phyloP scores from a whole-genome alignment of 805 yeast genomes.

The Wickerhamomyces strasburgensis region DNA sequence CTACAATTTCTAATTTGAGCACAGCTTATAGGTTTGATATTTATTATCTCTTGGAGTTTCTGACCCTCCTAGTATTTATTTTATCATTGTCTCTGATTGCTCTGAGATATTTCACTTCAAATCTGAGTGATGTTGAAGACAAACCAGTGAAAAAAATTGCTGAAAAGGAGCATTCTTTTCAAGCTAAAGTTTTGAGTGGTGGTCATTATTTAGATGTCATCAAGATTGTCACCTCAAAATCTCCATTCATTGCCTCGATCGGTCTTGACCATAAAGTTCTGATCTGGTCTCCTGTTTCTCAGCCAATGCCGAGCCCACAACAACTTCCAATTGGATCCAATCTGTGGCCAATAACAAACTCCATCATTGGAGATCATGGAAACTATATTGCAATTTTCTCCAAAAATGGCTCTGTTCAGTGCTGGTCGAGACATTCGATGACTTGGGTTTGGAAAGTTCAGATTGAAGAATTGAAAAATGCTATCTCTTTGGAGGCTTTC shows the following conservation, averaged over 20 bases:
- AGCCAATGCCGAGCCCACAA: constrained; percentile 43
- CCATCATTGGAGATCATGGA: constrained; percentile 54
- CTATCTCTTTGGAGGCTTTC: constrained; percentile 48
- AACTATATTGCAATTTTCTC: constrained; percentile 52
- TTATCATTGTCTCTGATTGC: constrained; percentile 43
- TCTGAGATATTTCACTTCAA: constrained; percentile 34
- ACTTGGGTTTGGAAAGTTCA: constrained; percentile 52
- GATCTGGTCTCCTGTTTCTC: constrained; percentile 66
- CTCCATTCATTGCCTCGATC: constrained; percentile 61
- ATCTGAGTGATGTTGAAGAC: constrained; percentile 18
- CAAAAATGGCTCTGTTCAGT: constrained; percentile 46
- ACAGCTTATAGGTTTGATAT: constrained; percentile 41
- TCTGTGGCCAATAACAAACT: constrained; percentile 59
- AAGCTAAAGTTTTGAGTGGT: constrained; percentile 39
- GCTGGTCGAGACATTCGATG: constrained; percentile 54
- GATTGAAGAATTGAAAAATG: constrained; percentile 31
- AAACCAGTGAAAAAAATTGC: constrained; percentile 10
- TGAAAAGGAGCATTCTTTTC: constrained; percentile 22
- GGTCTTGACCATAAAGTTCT: constrained; percentile 70
- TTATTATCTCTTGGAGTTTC: constrained; percentile 52
- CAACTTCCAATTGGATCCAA: constrained; percentile 37
- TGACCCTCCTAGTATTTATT: constrained; percentile 45
- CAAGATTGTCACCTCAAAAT: constrained; percentile 50
- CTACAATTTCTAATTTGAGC: constrained; percentile 9
- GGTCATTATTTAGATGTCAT: constrained; percentile 62